phyloP scores from a whole-genome alignment of 2,329 filamentous ascomycete species.

The Taxawa tesnikishii region DNA sequence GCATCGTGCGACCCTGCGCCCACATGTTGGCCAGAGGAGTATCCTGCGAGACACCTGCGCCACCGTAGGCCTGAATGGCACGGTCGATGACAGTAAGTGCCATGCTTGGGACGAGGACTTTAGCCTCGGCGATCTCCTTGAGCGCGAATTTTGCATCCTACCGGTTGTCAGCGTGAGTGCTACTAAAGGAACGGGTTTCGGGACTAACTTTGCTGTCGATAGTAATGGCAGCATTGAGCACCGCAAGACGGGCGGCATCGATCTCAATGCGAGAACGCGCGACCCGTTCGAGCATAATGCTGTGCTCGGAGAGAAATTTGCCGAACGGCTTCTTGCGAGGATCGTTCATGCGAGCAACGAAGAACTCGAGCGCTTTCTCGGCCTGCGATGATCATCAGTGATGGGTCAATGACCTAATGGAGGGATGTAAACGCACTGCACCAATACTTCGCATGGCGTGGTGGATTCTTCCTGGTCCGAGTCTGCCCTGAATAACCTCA shows the following conservation, averaged over 20 bases:
- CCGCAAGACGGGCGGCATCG: constrained; percentile 76
- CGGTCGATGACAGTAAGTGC: constrained; percentile 83
- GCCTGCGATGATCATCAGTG: constrained; percentile 34
- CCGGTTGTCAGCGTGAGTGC: background rate
- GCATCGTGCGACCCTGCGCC: constrained; percentile 21
- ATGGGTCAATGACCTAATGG: background rate
- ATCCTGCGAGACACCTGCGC: constrained; percentile 83
- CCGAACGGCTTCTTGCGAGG: constrained; percentile 82
- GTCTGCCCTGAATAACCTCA: constrained; percentile 94
- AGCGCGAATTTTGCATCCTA: constrained; percentile 76
- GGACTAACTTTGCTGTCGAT: constrained; percentile 59
- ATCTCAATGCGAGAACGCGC: constrained; percentile 89
- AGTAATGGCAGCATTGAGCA: constrained; percentile 88
- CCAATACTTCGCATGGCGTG: constrained; percentile 95
- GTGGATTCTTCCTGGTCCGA: constrained; percentile 92
- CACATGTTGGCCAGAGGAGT: constrained; percentile 64
- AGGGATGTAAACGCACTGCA: constrained; percentile 42
- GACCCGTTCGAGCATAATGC: constrained; percentile 90
- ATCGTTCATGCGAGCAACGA: constrained; percentile 91
- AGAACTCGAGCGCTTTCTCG: constrained; percentile 85
- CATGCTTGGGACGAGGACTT: constrained; percentile 76
- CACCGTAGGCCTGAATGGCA: constrained; percentile 85
- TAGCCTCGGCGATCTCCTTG: constrained; percentile 89
- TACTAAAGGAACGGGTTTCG: too few relatives aligned
- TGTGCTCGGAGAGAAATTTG: constrained; percentile 75